Evolutionary conservation across 345 rosid species (phyloP), one percentile per base, ranked within the genome.

Genomic region (Sapria himalayana): DNA sequence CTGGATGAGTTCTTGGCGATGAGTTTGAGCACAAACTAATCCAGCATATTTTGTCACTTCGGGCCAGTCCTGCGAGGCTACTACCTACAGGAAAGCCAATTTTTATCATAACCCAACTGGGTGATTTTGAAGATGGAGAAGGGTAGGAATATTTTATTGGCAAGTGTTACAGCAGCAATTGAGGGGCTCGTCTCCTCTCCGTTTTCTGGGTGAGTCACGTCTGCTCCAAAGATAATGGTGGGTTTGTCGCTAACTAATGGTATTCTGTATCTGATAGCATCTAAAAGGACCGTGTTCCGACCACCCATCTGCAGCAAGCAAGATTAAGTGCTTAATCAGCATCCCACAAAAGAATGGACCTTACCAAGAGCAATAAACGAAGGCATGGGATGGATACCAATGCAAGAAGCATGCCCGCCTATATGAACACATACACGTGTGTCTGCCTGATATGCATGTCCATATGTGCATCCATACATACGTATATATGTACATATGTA

Each of bases 1-100:
- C 57, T 89, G 98, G 46, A 89, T 89, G 45, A 89, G 95, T 64
- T 89, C 98, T 57, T 89, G 93, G 29, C 98, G 60, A 54, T 84
- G 98, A 72, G 98, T 93, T 71, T 89, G 98, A 59, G 98, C 95
- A 63, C 98, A 89, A 39, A 89, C 98, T 19, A 89, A 57, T 48
- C 98, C 98, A 0, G 95, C 98, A 44, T 89, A 89, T 52, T 89
- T 89, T 20, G 98, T 89, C 37, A 89, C 98, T 70, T 89, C 98
- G 29, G 98, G 98, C 98, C 98, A 89, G 59, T 89, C 98, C 56
- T 89, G 98, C 31, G 98, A 89, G 50, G 98, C 98, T 45, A 89
- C 98, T 22, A 89, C 98, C 98, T 89, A 55, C 42, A 66, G 22
- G 29, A 22, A 16, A 47, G 52, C 16, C 47, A 35, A 20, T 11